Conservation (phyloP, 352 stramenopile species). For the Phytophthora tubulina region DNA sequence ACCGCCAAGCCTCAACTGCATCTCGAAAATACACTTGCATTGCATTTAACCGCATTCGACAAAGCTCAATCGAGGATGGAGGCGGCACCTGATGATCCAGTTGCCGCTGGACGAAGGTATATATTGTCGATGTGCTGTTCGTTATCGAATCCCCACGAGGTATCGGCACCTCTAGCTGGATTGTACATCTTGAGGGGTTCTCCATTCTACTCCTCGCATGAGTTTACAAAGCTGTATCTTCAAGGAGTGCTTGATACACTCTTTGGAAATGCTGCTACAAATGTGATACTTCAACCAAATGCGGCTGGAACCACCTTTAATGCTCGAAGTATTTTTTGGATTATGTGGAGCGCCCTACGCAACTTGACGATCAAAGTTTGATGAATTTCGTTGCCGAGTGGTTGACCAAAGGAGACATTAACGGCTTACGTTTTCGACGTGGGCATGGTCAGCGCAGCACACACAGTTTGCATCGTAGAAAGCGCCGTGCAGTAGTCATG, state of each 20-base stretch:
- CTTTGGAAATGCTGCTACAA: background rate
- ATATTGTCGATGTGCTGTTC: conserved; percentile 17
- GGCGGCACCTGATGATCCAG: background rate
- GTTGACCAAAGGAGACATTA: background rate
- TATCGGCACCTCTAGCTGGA: background rate
- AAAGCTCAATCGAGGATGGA: background rate
- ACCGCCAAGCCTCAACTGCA: conserved; percentile 1
- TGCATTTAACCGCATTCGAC: conserved; percentile 12
- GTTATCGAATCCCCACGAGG: conserved; percentile 9
- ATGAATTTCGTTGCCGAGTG: background rate
- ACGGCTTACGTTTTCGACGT: background rate
- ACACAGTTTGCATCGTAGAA: background rate
- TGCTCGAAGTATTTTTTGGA: background rate
- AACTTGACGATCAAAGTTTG: background rate
- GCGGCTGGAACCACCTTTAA: background rate
- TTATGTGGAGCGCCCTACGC: background rate
- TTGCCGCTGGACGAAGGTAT: background rate
- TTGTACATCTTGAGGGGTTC: conserved; percentile 9
- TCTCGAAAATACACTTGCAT: conserved; percentile 5
- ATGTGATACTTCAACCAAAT: background rate
- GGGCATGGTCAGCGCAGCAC: background rate
- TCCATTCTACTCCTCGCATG: background rate
- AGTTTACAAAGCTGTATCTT: conserved; percentile 7
- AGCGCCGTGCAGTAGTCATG: background rate
- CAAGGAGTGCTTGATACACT: background rate